Evolutionary conservation across 495 filamentous ascomycete species (phyloP).

Genomic region (Hypoxylon trugodes): DNA sequence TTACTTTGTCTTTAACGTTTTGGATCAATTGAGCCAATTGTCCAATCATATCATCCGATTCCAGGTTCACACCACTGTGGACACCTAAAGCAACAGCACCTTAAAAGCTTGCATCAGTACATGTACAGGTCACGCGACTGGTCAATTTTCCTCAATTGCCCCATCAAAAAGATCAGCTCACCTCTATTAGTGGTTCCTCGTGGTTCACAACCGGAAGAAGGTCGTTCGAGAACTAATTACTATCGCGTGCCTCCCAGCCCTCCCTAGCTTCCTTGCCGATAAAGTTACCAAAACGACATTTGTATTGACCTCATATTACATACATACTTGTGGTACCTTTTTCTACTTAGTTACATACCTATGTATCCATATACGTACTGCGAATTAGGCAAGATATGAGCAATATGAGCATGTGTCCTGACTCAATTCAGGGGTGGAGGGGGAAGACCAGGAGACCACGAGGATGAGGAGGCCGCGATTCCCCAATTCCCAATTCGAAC

Average conservation of each 20-base stretch:
- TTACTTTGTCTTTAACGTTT: slow-evolving; percentile 14
- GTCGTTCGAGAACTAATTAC: slow-evolving; percentile 36
- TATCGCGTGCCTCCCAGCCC: slow-evolving; percentile 40
- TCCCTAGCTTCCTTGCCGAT: slow-evolving; percentile 7
- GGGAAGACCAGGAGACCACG: slow-evolving; percentile 11
- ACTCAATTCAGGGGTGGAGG: slow-evolving; percentile 31
- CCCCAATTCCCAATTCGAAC: neutral
- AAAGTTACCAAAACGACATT: no score
- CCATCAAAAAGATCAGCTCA: slow-evolving; percentile 40
- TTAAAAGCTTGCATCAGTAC: slow-evolving; percentile 33
- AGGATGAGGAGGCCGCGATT: slow-evolving; percentile 1
- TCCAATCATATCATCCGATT: slow-evolving; percentile 29
- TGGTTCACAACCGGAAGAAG: slow-evolving; percentile 20
- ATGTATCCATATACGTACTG: slow-evolving; percentile 1
- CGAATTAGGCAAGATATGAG: slow-evolving; percentile 11
- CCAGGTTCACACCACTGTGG: slow-evolving; percentile 18
- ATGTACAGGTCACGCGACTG: slow-evolving; percentile 40
- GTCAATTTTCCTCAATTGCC: slow-evolving; percentile 32
- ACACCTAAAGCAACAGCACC: slow-evolving; percentile 9
- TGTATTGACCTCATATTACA: neutral
- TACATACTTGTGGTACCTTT: neutral
- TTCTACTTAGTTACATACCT: no score
- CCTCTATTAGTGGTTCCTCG: slow-evolving; percentile 6
- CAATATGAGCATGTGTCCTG: slow-evolving; percentile 30
- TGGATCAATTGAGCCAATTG: slow-evolving; percentile 30